Evolutionary conservation across 2,329 filamentous ascomycete genomes (phyloP).

Genomic region (Daldinia sp.): DNA sequence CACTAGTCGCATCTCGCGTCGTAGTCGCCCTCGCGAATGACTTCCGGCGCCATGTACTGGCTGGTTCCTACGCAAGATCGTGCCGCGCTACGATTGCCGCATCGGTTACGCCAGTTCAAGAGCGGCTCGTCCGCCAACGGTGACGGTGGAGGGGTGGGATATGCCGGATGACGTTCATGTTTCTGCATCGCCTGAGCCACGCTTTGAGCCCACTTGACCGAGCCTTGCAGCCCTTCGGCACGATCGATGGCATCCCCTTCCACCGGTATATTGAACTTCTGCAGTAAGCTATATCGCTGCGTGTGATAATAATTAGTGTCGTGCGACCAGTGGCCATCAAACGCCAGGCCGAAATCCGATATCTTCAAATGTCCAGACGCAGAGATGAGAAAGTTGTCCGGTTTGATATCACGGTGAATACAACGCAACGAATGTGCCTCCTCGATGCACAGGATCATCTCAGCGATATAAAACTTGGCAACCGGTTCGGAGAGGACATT

Average conservation of each 20-base stretch:
- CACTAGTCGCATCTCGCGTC: slow-evolving; percentile 97
- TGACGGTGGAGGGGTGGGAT: slow-evolving; percentile 35
- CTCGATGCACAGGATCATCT: slow-evolving; percentile 96
- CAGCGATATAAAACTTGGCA: slow-evolving; percentile 88
- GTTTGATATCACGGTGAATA: slow-evolving; percentile 97
- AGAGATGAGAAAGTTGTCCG: slow-evolving; percentile 95
- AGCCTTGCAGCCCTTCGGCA: slow-evolving; percentile 53
- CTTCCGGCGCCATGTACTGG: slow-evolving; percentile 98
- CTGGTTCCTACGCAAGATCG: slow-evolving; percentile 93
- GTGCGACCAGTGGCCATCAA: slow-evolving; percentile 95
- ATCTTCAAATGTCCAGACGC: slow-evolving; percentile 92
- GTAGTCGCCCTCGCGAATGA: slow-evolving; percentile 83
- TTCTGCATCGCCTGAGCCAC: slow-evolving; percentile 56
- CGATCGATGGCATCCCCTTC: slow-evolving; percentile 79
- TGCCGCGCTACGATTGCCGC: slow-evolving; percentile 78
- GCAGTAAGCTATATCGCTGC: slow-evolving; percentile 81
- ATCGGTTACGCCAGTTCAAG: slow-evolving; percentile 76
- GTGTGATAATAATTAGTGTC: slow-evolving; percentile 88
- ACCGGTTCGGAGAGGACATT: slow-evolving; percentile 83
- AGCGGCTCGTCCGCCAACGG: slow-evolving; percentile 60
- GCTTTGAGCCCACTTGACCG: slow-evolving; percentile 56
- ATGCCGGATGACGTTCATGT: slow-evolving; percentile 55
- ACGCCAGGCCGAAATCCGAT: slow-evolving; percentile 94
- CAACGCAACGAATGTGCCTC: slow-evolving; percentile 88
- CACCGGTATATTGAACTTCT: slow-evolving; percentile 79